phyloP scores from a whole-genome alignment of 495 filamentous ascomycete genomes.

The Sporormia fimetaria region DNA sequence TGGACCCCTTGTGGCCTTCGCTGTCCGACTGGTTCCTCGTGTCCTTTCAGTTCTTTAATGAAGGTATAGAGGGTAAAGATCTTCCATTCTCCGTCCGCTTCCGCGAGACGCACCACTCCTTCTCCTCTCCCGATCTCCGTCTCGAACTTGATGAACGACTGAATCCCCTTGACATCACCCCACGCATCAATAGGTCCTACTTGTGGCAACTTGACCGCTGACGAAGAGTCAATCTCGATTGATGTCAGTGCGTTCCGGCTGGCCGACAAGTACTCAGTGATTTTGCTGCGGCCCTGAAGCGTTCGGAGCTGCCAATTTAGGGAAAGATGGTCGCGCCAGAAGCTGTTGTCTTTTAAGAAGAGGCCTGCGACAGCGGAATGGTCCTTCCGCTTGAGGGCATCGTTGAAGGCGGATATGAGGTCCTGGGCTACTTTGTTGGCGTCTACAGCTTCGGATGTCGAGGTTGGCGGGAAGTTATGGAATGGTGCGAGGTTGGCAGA shows the following conservation, averaged over 20 bases:
- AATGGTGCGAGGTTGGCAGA: slow-evolving; percentile 17
- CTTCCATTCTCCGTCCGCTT: slow-evolving; percentile 20
- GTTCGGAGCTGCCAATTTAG: slow-evolving; percentile 26
- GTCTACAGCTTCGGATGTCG: slow-evolving; percentile 2
- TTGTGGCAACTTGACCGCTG: slow-evolving; percentile 1
- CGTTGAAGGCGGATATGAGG: slow-evolving; percentile 2
- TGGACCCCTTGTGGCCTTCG: slow-evolving; percentile 18
- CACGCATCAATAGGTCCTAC: slow-evolving; percentile 10
- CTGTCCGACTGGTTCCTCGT: slow-evolving; percentile 12
- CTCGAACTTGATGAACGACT: slow-evolving; percentile 25
- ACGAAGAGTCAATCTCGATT: slow-evolving; percentile 4
- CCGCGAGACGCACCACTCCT: slow-evolving; percentile 13
- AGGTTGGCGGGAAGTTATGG: slow-evolving; percentile 12
- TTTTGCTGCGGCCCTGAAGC: slow-evolving; percentile 12
- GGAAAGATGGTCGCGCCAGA: slow-evolving; percentile 28
- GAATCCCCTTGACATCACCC: slow-evolving; percentile 23
- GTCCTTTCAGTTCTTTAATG: slow-evolving; percentile 18
- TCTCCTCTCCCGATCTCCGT: slow-evolving; percentile 18
- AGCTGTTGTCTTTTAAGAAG: slow-evolving; percentile 20
- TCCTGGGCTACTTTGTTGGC: slow-evolving; percentile 4
- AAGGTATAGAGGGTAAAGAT: slow-evolving; percentile 23
- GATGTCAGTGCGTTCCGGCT: background rate
- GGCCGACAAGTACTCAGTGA: slow-evolving; percentile 9
- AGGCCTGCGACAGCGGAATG: slow-evolving; percentile 2
- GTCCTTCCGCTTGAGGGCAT: slow-evolving; percentile 2